A percentile compares a stretch with the other conserved stretches of the same genome.
phyloP scores from a whole-genome alignment of 179 eudicot genomes.

The Camellia oleifera region DNA sequence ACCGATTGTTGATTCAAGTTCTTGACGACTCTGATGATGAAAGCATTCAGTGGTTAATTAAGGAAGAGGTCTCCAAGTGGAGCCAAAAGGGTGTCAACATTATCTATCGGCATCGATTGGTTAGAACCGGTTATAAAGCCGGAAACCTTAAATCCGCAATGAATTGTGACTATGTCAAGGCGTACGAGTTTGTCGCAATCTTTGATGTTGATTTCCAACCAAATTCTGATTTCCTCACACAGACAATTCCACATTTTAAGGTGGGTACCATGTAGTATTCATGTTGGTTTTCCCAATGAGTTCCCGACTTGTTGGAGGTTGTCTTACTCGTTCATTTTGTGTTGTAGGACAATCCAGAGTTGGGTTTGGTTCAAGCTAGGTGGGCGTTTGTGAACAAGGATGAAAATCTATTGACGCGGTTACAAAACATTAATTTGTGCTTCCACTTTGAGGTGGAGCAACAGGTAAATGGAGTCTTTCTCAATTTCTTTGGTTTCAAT shows the following conservation, averaged over 20 bases:
- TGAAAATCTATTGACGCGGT: constrained; percentile 61
- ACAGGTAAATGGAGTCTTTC: constrained; percentile 66
- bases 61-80: constrained; percentile 63
- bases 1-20: constrained; percentile 53
- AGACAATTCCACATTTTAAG: constrained; percentile 63
- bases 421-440: constrained; percentile 62
- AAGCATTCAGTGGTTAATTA: constrained; percentile 53
- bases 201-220: constrained; percentile 85
- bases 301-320: not conserved
- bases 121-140: constrained; percentile 69
- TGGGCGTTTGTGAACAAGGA: constrained; percentile 76
- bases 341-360: constrained; percentile 51
- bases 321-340: not conserved
- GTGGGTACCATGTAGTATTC: constrained; percentile 17
- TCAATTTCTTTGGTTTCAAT: constrained; percentile 72
- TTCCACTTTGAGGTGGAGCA: constrained; percentile 85
- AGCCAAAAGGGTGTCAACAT: constrained; percentile 56
- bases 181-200: constrained; percentile 69
- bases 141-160: constrained; percentile 77
- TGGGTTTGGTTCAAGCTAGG: constrained; percentile 77
- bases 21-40: constrained; percentile 69
- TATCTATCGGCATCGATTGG: constrained; percentile 54
- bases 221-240: constrained; percentile 53
- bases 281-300: not conserved
- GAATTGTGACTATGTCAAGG: constrained; percentile 70